phyloP scores from a whole-genome alignment of 768 basidiomycete species.

The Podaxis mareebaensis region DNA sequence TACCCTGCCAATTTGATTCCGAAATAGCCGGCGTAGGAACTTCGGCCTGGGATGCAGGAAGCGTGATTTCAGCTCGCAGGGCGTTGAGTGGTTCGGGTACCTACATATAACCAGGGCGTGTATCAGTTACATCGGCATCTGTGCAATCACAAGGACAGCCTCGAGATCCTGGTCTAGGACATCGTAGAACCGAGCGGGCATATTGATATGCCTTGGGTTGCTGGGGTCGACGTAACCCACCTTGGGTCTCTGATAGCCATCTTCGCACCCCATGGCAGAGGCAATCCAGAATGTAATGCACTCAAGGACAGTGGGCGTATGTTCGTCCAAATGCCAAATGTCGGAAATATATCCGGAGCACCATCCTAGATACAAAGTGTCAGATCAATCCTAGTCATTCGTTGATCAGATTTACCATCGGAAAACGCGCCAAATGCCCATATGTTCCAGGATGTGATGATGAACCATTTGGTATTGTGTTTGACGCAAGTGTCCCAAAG shows the following conservation, averaged over 20 bases:
- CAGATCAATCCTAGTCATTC: background rate
- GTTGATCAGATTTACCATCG: slow-evolving; percentile 35
- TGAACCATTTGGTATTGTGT: slow-evolving; percentile 52
- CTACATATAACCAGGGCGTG: slow-evolving; percentile 30
- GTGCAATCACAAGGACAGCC: slow-evolving; percentile 28
- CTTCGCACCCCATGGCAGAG: slow-evolving; percentile 46
- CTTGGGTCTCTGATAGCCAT: slow-evolving; percentile 35
- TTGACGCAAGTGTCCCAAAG: slow-evolving; percentile 59
- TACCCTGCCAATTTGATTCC: slow-evolving; percentile 46
- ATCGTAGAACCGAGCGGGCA: slow-evolving; percentile 24
- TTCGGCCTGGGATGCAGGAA: slow-evolving; percentile 24
- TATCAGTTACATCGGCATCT: slow-evolving; percentile 19
- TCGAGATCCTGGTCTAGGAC: slow-evolving; percentile 27
- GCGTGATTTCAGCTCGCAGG: slow-evolving; percentile 28
- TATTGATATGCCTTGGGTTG: slow-evolving; percentile 1
- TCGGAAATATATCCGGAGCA: slow-evolving; percentile 51
- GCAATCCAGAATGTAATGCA: slow-evolving; percentile 55
- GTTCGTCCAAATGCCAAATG: slow-evolving; percentile 40
- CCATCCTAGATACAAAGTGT: slow-evolving; percentile 41
- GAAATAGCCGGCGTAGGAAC: slow-evolving; percentile 32
- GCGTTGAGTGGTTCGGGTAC: slow-evolving; percentile 40
- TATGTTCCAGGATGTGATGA: slow-evolving; percentile 58
- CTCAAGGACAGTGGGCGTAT: slow-evolving; percentile 51
- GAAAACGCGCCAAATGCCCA: slow-evolving; percentile 67
- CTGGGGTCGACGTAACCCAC: slow-evolving; percentile 32